Evolutionary conservation across 2,329 filamentous ascomycete species (phyloP), one percentile per base, ranked within the genome.

Genomic region (Diaporthe sp.): DNA sequence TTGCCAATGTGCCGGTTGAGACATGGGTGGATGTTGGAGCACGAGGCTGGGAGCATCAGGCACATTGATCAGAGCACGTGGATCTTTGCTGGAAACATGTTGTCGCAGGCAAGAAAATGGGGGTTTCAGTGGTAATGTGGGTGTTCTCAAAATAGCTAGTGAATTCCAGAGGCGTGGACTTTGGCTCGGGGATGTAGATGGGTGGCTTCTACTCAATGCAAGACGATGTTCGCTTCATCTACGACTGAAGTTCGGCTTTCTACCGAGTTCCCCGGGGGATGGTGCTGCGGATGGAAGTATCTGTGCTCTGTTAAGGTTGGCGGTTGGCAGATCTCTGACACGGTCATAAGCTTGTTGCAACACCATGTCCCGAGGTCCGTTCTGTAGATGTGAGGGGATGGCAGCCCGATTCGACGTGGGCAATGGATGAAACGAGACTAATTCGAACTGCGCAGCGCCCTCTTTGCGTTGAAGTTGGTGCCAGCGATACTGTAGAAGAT

Each of bases 241-340:
- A 1, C 13, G 65, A 47, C n/a, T 17, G 47, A 28, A 42, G 4
- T 13, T 53, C n/a, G 34, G 34, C 49, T 42, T 5, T n/a, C n/a
- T 22, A 28, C 49, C n/a, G 65, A 39, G 22, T 17, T 20, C 13
- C 6, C 47, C 49, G 65, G 34, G 31, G 47, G 15, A 39, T 15
- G 22, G 2, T 47, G 63, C 20, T 15, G 28, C 3, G 44, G 10
- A 25, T 13, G 4, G 25, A n/a, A 25, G 44, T 44, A 42, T n/a
- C 37, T 63, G 37, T 42, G 37, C 22, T n/a, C 5, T 53, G 12
- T 22, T 70, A 55, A 70, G 65, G 65, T 55, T 70, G 63, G 47
- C 31, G 9, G 22, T 53, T 68, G 13, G 63, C 31, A 68, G 65
- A 53, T 68, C 47, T 53, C 44, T 8, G 65, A 68, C 47, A 53